Evolutionary conservation across 257 asterid species (phyloP), one percentile per base, ranked within the genome.

Genomic region (Fraxinus pennsylvanica): DNA sequence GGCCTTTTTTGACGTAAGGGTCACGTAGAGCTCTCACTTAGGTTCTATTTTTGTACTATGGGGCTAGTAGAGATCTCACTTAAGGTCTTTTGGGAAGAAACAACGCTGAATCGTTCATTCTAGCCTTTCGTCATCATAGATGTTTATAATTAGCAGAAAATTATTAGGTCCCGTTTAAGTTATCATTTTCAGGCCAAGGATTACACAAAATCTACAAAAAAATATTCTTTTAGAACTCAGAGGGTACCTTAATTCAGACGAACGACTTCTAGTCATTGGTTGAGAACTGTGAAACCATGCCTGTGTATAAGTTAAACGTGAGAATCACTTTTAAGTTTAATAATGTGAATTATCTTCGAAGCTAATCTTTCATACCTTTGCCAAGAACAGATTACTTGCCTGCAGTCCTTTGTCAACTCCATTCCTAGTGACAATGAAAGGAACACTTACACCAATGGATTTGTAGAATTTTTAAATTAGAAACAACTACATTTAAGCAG

Each of bases 201-300:
- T 50, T 13, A 15, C 61, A 50, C 4, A 15, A 3, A 50, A 6
- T 38, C 21, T 4, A 13, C 3, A 25, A 6, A 21, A 54, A 54
- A n/a, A 6, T n/a, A 54, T 19, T 25, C 10, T 54, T 54, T 63
- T 22, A 63, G 0, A 25, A 25, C 15, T 63, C 35, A 54, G 69
- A 63, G 14, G 79, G 76, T 88, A 92, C 97, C 97, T 89, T 77
- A 92, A 77, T 83, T 89, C 93, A 10, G 91, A 87, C 54, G 93
- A 89, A 8, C 91, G 91, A 76, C 93, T 92, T 80, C 97, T 87
- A 5, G 97, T 92, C 97, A 92, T 92, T 4, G 97, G 97, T 81
- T 89, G 97, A 83, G 94, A 88, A 43, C 97, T 92, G 73, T 90
- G 94, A 70, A 92, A 91, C 97, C 97, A 92, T 25, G 97, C 94